A percentile compares a stretch with the other conserved stretches of the same genome.
Evolutionary conservation across 805 yeast genomes (phyloP).

Genomic region (Lipomyces orientalis): DNA sequence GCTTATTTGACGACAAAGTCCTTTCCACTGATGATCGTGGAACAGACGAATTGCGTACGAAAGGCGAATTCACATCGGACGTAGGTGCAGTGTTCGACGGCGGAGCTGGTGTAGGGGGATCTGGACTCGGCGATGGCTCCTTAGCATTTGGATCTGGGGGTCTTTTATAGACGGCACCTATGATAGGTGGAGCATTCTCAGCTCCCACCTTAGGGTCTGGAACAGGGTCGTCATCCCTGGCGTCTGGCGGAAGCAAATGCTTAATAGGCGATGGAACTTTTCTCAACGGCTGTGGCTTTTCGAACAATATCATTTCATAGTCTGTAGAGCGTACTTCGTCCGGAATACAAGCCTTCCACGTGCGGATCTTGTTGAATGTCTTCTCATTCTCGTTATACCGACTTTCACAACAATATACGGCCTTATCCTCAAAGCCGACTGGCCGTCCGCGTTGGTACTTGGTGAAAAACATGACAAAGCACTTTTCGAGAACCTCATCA

Average conservation of each 20-base stretch:
- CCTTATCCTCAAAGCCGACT: slow-evolving; percentile 64
- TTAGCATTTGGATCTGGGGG: slow-evolving; percentile 80
- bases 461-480: slow-evolving; percentile 93
- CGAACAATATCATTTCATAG: slow-evolving; percentile 61
- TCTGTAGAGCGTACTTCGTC: slow-evolving; percentile 85
- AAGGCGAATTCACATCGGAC: slow-evolving; percentile 36
- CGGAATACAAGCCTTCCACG: slow-evolving; percentile 98
- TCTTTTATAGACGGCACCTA: slow-evolving; percentile 86
- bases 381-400: slow-evolving; percentile 91
- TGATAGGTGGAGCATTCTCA: slow-evolving; percentile 88
- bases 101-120: slow-evolving; percentile 34
- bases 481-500: slow-evolving; percentile 87
- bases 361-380: slow-evolving; percentile 90
- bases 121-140: slow-evolving; percentile 58
- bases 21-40: slow-evolving; percentile 26
- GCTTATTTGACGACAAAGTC: slow-evolving; percentile 7
- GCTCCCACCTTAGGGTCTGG: slow-evolving; percentile 85
- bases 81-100: slow-evolving; percentile 22
- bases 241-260: slow-evolving; percentile 74
- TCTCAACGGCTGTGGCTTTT: slow-evolving; percentile 73
- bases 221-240: slow-evolving; percentile 71
- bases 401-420: slow-evolving; percentile 91
- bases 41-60: slow-evolving; percentile 17
- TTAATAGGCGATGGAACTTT: slow-evolving; percentile 85
- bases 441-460: slow-evolving; percentile 96